A percentile compares a stretch with the other conserved stretches of the same genome.
Conservation (phyloP, 2,329 filamentous ascomycete genomes). For the Madurella mycetomatis region DNA sequence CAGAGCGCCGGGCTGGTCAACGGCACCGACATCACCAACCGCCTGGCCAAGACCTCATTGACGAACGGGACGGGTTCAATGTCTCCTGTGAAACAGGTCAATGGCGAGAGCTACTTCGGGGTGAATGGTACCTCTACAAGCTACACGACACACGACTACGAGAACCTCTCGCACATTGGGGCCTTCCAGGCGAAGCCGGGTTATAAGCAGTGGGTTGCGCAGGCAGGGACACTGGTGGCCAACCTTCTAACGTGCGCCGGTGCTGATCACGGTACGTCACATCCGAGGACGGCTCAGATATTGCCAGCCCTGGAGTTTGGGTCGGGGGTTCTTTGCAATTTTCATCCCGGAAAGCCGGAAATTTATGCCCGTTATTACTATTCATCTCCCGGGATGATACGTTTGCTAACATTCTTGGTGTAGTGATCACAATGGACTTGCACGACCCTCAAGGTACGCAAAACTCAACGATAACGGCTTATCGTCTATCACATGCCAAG, state of each 20-base stretch:
- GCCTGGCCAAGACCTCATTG: slow-evolving; percentile 64
- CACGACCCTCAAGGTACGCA: slow-evolving; percentile 69
- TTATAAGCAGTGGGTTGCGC: slow-evolving; percentile 98
- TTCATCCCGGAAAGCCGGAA: background rate
- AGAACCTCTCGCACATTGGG: slow-evolving; percentile 52
- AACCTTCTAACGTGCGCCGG: slow-evolving; percentile 93
- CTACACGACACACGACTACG: slow-evolving; percentile 62
- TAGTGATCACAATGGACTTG: slow-evolving; percentile 92
- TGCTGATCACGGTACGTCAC: slow-evolving; percentile 71
- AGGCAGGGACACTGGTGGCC: slow-evolving; percentile 90
- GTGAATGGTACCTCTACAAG: slow-evolving; percentile 9
- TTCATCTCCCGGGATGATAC: background rate
- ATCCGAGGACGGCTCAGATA: background rate
- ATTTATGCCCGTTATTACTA: background rate
- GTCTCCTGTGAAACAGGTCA: slow-evolving; percentile 17
- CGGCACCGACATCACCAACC: slow-evolving; percentile 69
- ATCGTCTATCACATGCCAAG: background rate
- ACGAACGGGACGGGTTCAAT: slow-evolving; percentile 42
- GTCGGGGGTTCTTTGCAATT: no score
- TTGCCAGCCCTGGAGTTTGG: background rate
- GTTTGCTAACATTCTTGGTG: slow-evolving; percentile 2
- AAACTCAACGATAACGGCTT: background rate
- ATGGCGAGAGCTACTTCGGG: slow-evolving; percentile 16
- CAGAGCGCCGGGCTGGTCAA: slow-evolving; percentile 62
- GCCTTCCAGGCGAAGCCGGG: slow-evolving; percentile 76